Percentiles rank a stretch among this genome's conserved stretches.
phyloP scores from a whole-genome alignment of 192 early-diverging fungal genomes.

The Coemansia sp. region DNA sequence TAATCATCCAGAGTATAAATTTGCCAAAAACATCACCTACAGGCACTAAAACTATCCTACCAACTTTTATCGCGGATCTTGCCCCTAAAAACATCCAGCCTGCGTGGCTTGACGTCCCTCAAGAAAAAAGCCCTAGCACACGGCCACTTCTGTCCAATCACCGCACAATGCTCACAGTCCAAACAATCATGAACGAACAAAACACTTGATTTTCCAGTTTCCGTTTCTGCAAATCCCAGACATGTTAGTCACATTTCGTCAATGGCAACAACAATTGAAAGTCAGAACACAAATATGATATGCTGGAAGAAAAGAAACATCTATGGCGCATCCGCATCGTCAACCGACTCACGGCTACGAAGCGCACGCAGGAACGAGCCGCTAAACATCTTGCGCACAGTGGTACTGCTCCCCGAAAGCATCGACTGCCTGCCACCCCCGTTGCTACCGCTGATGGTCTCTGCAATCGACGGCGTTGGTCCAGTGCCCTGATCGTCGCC shows the following conservation, averaged over 20 bases:
- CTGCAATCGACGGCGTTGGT: not conserved
- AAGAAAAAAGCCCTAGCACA: not conserved
- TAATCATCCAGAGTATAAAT: too few species aligned
- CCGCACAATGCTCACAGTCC: constrained; percentile 6
- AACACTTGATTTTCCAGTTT: not conserved
- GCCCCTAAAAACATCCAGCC: too few species aligned
- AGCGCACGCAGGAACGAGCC: constrained; percentile 44
- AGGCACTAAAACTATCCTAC: too few species aligned
- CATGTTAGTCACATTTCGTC: not conserved
- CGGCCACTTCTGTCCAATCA: constrained; percentile 36
- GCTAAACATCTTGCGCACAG: constrained; percentile 54
- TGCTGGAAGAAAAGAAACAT: too few species aligned
- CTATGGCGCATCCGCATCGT: constrained; percentile 19
- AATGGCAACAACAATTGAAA: not conserved
- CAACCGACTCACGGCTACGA: constrained; percentile 51
- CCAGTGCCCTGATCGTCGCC: not conserved
- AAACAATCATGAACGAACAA: not conserved
- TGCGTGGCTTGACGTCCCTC: not conserved
- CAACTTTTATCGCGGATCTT: too few species aligned
- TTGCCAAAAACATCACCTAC: too few species aligned
- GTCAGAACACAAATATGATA: not conserved
- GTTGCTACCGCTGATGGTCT: not conserved
- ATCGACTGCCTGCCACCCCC: constrained; percentile 12
- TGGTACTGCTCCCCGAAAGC: constrained; percentile 19
- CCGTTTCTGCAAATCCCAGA: constrained; percentile 14